A percentile compares a stretch with the other conserved stretches of the same genome.
These are phyloP conservation scores for Typha latifolia DNA, from an alignment of 176 grass and related monocot species.

Conservation along the genomic window DNA sequence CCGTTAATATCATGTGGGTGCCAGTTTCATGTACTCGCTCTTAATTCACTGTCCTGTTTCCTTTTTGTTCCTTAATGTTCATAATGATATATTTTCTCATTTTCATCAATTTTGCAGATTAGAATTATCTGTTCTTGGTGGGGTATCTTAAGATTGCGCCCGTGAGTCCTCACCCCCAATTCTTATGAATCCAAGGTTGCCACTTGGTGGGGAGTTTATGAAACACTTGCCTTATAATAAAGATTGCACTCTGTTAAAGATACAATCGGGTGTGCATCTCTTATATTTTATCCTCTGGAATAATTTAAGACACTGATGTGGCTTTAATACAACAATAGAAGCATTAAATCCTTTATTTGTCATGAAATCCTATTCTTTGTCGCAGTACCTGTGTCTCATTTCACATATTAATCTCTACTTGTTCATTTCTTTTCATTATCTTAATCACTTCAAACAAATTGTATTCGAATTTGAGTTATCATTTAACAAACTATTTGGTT, in stretches of 20 bases:
- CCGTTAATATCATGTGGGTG: neutral
- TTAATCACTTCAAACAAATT: neutral
- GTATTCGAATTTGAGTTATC: neutral
- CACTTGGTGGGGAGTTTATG: neutral
- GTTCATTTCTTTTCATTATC: neutral
- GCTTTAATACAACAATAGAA: constrained; percentile 6
- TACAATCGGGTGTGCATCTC: neutral
- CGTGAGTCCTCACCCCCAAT: neutral
- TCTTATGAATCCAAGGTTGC: neutral
- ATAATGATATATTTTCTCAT: neutral
- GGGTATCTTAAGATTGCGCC: neutral
- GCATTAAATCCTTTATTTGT: constrained; percentile 2
- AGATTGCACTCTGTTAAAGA: neutral
- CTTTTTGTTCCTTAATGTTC: neutral
- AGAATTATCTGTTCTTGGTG: neutral
- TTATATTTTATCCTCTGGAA: neutral
- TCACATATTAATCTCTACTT: neutral
- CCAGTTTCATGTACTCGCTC: neutral
- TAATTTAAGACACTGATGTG: neutral
- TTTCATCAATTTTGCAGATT: neutral
- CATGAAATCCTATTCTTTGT: constrained; percentile 1
- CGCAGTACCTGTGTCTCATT: neutral
- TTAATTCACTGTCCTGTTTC: neutral
- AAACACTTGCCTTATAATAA: neutral
- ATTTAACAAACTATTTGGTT: neutral